Evolutionary conservation across 768 basidiomycete species (phyloP), one percentile per base, ranked within the genome.

Genomic region (Lactarius evosmus): DNA sequence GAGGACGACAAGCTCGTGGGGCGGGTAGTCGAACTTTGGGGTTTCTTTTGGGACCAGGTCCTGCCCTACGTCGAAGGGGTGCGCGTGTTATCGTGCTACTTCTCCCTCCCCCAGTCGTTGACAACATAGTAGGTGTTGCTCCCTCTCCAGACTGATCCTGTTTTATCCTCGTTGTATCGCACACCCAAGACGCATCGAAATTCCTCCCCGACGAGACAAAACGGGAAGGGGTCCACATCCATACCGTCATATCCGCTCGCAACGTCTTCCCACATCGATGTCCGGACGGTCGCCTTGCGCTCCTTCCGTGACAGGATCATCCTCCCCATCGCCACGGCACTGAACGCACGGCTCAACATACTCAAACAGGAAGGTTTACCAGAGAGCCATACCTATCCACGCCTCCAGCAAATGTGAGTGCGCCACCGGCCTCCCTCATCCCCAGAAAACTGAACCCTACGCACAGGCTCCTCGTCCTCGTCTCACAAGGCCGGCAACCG

Each of bases 11-110:
- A 88, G 70, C 79, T 98, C 17, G 77, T 95, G 6, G 78, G 78
- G 5, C 81, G 92, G 32, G 81, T 96, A 19, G 90, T 94, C 2
- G 93, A 95, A 69, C 80, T 91, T 19, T 98, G 95, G 94, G 84
- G 82, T 16, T 95, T 96, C 79, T 97, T 97, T 75, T 96, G 91
- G 89, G 89, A 89, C 69, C 86, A 91, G 65, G 86, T 94, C 30
- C 77, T 95, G 7, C 89, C 92, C 8, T 95, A 94, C 71, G 78
- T 93, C 36, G 92, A 94, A 80, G 92, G 91, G 60, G 91, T 93
- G 69, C 72, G 86, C 80, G 11, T 29, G 77, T 77, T 58, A 70
- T 78, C 29, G 62, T 78, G 16, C 76, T 76, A 22, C 63, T 77
- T 22, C 64, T 78, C 25, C 76, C 76, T 71, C 79, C 74, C 17